Evolutionary conservation across 2,329 filamentous ascomycete genomes (phyloP), one percentile per base, ranked within the genome.

Genomic region (Hymenoscyphus albidus): DNA sequence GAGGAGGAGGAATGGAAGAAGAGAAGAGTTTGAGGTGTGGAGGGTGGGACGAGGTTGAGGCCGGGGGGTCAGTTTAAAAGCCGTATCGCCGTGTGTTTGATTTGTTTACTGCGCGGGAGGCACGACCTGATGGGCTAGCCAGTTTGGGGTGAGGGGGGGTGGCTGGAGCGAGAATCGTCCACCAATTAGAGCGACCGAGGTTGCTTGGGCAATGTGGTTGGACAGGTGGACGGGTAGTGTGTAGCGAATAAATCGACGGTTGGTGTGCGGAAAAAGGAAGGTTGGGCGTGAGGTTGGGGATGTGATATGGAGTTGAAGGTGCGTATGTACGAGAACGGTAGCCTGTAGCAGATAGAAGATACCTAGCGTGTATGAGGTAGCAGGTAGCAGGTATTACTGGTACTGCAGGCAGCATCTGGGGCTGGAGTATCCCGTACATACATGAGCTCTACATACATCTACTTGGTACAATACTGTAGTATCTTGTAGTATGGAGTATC

Each of bases 11-110:
- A 31, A 35, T 35, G 35, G 35, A 12, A 51, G 54, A 63, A 51
- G 39, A 59, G 61, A 42, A 60, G 62, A 39, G 16, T 32, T 38
- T 35, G 32, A 48, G 58, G 22, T n/a, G n/a, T 22, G 35, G 18
- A 44, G 61, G 35, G 58, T 39, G 38, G 39, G 58, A 35, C 40
- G 44, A 56, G 51, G 48, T 32, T 13, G 60, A 39, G 35, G 60
- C 60, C 60, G 60, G 60, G 60, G 60, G 60, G 27, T 62, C 38
- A 40, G 56, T 56, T 55, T 62, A 32, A 51, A 27, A 39, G 38
- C 35, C 35, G 35, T 35, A 35, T 35, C n/a, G 40, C 7, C 56
- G 16, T 40, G 56, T 63, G 48, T 55, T 62, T 62, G 60, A 39
- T 38, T 18, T 54, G 48, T 54, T 54, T 62, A 31, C 31, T n/a